phyloP scores from a whole-genome alignment of 805 yeast genomes.

The Yamadazyma phyllophila region DNA sequence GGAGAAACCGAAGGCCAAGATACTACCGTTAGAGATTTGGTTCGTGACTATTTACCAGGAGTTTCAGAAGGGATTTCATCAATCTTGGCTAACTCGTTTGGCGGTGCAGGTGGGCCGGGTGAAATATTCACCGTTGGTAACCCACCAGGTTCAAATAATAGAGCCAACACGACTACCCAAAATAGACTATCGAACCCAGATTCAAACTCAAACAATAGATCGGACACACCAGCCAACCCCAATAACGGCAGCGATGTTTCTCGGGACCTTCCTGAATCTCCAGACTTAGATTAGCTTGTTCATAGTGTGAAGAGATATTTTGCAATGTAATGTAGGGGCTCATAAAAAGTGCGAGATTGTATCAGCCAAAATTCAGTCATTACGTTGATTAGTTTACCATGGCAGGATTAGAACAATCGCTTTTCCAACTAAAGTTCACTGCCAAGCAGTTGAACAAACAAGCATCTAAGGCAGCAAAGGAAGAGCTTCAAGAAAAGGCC shows the following conservation, averaged over 20 bases:
- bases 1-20: not conserved
- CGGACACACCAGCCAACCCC: not conserved
- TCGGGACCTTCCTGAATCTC: not conserved
- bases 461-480: slow-evolving; percentile 87
- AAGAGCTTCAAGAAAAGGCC: slow-evolving; percentile 81
- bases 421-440: slow-evolving; percentile 76
- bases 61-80: slow-evolving; percentile 12
- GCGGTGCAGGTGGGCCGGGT: slow-evolving; percentile 11
- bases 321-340: not conserved
- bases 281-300: slow-evolving; percentile 8
- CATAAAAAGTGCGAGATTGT: not conserved
- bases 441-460: slow-evolving; percentile 91
- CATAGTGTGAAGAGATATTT: not conserved
- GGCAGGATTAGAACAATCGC: slow-evolving; percentile 49
- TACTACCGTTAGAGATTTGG: slow-evolving; percentile 2
- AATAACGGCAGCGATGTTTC: not conserved
- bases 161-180: not conserved
- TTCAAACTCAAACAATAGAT: not conserved
- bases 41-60: slow-evolving; percentile 4
- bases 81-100: slow-evolving; percentile 11
- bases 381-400: slow-evolving; percentile 13
- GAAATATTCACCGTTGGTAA: not conserved
- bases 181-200: not conserved
- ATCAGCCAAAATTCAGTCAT: not conserved
- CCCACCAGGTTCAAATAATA: not conserved